Base-by-base conservation (phyloP, 129 eudicot genomes). In the Kitagawia praeruptora region DNA sequence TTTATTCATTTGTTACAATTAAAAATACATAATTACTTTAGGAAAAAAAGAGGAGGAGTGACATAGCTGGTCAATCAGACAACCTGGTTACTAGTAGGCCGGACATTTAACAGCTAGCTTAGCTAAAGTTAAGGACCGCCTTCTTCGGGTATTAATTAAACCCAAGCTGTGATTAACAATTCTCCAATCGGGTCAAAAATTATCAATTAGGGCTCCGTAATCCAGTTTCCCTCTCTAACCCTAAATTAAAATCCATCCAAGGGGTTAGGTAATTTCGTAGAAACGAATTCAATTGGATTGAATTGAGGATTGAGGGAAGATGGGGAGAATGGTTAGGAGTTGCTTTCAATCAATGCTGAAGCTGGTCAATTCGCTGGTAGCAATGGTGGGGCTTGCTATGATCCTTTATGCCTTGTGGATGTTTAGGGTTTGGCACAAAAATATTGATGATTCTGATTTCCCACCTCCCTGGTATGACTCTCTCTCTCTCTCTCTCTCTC, bases 301-400 rank as follows among this genome's bases (percentile, higher is more conserved):
- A 40, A 42, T 70, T 34, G 45, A 5, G 16, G 15, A 58, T 58
- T 58, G 31, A 8, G 66, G 44, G 3, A 74, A 18, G 42, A 89
- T 92, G 97, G 84, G 79, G 74, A 81, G 89, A 70, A 77, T 93
- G 85, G 83, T 85, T 47, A 81, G 97, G 84, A 88, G 86, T 82
- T 93, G 91, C 87, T 45, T 85, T 6, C 98, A 89, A 41, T 87
- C 98, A 42, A 48, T 89, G 83, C 88, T 93, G 76, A 93, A 93
- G 77, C 37, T 91, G 84, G 86, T 91, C 12, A 93, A 93, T 88
- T 91, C 97, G 4, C 70, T 84, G 47, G 46, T 91, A 8, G 93
- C 88, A 5, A 88, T 93, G 93, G 85, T 80, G 39, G 98, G 98
- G 15, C 89, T 93, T 77, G 96, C 90, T 21, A 86, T 91, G 84